Evolutionary conservation across 2,329 filamentous ascomycete species (phyloP).

Genomic region (Drechmeria coniospora): DNA sequence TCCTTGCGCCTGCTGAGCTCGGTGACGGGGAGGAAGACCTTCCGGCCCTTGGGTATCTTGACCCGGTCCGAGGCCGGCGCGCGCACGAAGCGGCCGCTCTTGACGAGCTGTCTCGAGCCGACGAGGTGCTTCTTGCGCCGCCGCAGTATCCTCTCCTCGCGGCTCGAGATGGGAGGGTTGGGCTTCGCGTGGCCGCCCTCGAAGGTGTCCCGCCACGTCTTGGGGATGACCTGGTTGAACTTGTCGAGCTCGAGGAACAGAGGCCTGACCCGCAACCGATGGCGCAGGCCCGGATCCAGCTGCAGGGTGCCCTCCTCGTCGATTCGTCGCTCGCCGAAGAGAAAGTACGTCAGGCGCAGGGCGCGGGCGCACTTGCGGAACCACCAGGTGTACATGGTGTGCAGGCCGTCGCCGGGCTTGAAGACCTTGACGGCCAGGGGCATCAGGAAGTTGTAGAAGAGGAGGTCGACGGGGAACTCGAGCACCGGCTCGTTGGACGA

Average conservation of each 20-base stretch:
- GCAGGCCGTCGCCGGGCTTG: constrained; percentile 70
- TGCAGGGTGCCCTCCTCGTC: constrained; percentile 67
- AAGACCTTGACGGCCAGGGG: constrained; percentile 73
- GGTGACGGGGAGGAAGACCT: constrained; percentile 65
- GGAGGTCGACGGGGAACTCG: constrained; percentile 83
- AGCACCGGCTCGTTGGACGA: constrained; percentile 82
- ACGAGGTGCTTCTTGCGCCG: constrained; percentile 30
- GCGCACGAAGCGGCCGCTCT: constrained; percentile 70
- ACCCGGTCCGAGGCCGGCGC: constrained; percentile 93
- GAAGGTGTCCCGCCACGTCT: constrained; percentile 43
- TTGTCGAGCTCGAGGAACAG: constrained; percentile 31
- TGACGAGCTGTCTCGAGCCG: constrained; percentile 37
- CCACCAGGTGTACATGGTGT: constrained; percentile 90
- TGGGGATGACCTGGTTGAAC: constrained; percentile 28
- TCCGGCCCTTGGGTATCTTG: constrained; percentile 71
- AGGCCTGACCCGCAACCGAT: constrained; percentile 22
- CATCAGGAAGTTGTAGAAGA: constrained; percentile 96
- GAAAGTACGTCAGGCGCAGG: constrained; percentile 76
- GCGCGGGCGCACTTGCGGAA: constrained; percentile 71
- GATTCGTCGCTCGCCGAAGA: constrained; percentile 67
- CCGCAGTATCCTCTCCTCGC: constrained; percentile 21
- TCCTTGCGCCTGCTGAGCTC: constrained; percentile 46
- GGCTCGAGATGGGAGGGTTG: constrained; percentile 16
- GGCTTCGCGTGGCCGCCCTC: constrained; percentile 31
- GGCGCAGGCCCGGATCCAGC: constrained; percentile 20